Evolutionary conservation across 495 filamentous ascomycete genomes (phyloP), one percentile per base, ranked within the genome.

Genomic region (Hypoxylon perforatum): DNA sequence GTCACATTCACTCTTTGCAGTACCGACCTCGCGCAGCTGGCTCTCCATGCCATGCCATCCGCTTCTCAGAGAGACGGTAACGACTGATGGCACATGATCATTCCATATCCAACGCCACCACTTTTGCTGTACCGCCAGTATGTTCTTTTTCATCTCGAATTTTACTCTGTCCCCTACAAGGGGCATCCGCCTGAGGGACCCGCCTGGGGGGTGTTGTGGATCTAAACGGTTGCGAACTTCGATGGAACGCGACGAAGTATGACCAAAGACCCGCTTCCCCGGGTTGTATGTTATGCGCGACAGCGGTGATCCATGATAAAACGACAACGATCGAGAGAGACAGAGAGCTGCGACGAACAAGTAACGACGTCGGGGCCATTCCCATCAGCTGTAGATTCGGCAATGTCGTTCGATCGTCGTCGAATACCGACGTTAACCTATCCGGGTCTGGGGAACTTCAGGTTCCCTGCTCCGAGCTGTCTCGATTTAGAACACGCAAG

Each of bases 211-310:
- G 28, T 17, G 30, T 5, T 1, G 42, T 11, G 36, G 17, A 14
- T 15, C 21, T 23, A 49, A 22, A 22, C 21, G 49, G n/a, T 42
- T 21, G 8, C 35, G 44, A 23, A 22, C 44, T 22, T 23, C 7
- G 14, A 48, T 39, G 49, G 51, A 46, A 50, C 36, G 21, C 22
- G 5, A 19, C 15, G 33, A 28, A 44, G 28, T 22, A 46, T 22
- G 22, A 3, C 7, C 15, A 51, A n/a, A 22, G 39, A 53, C 42
- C 42, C 35, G 63, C 49, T 50, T 44, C 49, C 30, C 44, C 56
- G 50, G 56, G 50, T 56, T 28, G 35, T 65, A 56, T 38, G 45
- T 44, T 36, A 63, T 58, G 53, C 54, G 25, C 44, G 21, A 15
- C 30, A 25, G 39, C 47, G 23, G n/a, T 50, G 50, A 57, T 62